Evolutionary conservation across 257 asterid genomes (phyloP), one percentile per base, ranked within the genome.

Genomic region (Knoxia roxburghii): DNA sequence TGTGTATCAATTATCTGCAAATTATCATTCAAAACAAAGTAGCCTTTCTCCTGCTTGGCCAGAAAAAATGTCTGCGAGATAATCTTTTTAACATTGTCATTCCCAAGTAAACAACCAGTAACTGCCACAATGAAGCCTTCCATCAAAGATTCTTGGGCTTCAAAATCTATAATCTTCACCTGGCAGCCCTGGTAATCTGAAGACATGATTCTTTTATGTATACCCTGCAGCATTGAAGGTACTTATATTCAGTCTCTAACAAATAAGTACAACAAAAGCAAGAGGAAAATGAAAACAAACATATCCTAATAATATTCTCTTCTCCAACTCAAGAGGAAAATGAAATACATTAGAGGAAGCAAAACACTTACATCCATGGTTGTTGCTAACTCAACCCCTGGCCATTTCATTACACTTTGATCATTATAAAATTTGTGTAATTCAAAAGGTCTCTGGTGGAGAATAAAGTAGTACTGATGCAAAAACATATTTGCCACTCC

Each of bases 41-140:
- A 87, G 12, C 88, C 86, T 0, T 10, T 83, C 27, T 73, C 82
- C 45, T 86, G 88, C 71, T 73, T 75, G 8, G 90, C 91, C 60
- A 91, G 73, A 27, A 89, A 79, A 69, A 89, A 91, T 1, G 87
- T 83, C 32, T 91, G 98, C 45, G 21, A 24, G 41, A 87, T 84
- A 33, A 64, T 65, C 71, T 23, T 81, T 64, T 61, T 76, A 40
- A 59, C 64, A 5, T 70, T 30, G 41, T 83, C 84, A 27, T 69
- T 64, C 37, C 69, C 48, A 2, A 60, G 68, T 35, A 78, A 72
- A 55, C 64, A 68, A 56, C 95, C 96, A 12, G 73, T 73, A 18
- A 89, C 90, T 0, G 67, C 70, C 32, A 87, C 78, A 48, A 91
- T 37, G 57, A 91, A 35, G 12, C 86, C 93, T 40, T 81, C 88